Evolutionary conservation across 306 rosid species (phyloP), one percentile per base, ranked within the genome.

Genomic region (Vigna trinervia): DNA sequence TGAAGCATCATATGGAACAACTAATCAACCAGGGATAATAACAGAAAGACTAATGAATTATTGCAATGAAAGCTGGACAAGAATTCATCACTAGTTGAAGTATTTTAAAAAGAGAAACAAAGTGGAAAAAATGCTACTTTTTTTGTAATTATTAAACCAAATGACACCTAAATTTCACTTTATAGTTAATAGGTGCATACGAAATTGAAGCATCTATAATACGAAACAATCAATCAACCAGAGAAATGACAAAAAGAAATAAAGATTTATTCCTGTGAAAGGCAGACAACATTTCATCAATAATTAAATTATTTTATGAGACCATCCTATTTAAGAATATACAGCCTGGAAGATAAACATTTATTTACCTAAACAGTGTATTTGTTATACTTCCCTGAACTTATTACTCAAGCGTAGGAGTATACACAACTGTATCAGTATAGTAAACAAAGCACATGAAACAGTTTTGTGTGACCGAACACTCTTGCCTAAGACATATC

Each of bases 121-220:
- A 61, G 43, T 28, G 20, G 2, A 26, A 26, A 14, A 60, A 60
- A 30, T 13, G 9, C 3, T 1, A 28, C 8, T 14, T 32, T 34
- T 34, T 34, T 30, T 61, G 45, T 6, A 61, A 61, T 15, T 13
- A 6, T 32, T 15, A 15, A 61, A 32, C 46, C 68, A 14, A 61
- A 61, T 15, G 20, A 34, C 46, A 20, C 5, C 67, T 34, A 74
- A 72, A 51, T 47, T 67, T 46, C 70, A 47, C 61, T 57, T 36
- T 34, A 53, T 28, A 51, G 62, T 26, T 15, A 59, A 59, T 23
- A 74, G 20, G 59, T 46, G 71, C 56, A 74, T 19, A 23, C 32
- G 23, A 52, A 68, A 80, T 36, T 64, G 59, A 66, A 72, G 59
- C 60, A 60, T 74, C 70, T 76, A 54, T 75, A 67, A 58, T 73